Conservation (phyloP, 176 grass and related monocot species). For the Oryza longistaminata region DNA sequence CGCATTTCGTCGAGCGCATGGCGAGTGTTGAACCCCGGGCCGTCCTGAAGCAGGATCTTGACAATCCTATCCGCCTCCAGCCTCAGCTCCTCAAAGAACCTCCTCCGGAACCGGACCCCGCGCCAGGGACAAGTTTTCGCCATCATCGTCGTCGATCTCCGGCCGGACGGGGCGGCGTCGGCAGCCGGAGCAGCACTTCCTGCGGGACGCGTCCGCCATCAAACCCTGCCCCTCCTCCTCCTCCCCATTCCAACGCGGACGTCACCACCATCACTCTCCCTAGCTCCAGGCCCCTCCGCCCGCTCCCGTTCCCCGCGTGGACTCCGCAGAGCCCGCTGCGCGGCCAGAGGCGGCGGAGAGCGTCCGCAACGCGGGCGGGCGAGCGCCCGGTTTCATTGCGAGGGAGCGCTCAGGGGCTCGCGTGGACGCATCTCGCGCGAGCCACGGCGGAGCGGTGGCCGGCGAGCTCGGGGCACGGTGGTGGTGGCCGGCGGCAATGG, state of each 20-base stretch:
- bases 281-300: constrained; percentile 12
- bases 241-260: neutral
- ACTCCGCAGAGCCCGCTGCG: constrained; percentile 43
- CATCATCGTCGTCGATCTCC: constrained; percentile 30
- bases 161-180: constrained; percentile 35
- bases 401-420: neutral
- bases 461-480: neutral
- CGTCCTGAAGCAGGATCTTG: constrained; percentile 76
- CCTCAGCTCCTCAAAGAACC: constrained; percentile 33
- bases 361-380: constrained; percentile 24
- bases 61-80: constrained; percentile 55
- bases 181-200: constrained; percentile 61
- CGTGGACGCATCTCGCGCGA: constrained; percentile 14
- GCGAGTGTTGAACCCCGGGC: constrained; percentile 66
- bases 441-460: neutral
- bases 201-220: constrained; percentile 42
- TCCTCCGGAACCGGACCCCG: constrained; percentile 9
- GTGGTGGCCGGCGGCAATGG: neutral
- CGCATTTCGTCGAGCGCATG: constrained; percentile 79
- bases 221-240: constrained; percentile 10
- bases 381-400: constrained; percentile 31
- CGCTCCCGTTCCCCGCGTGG: constrained; percentile 2
- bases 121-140: constrained; percentile 17
- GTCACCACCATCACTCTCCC: neutral
- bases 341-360: constrained; percentile 36